Evolutionary conservation across 2,329 filamentous ascomycete species (phyloP), one percentile per base, ranked within the genome.

Genomic region (Gnomoniopsis sp.): DNA sequence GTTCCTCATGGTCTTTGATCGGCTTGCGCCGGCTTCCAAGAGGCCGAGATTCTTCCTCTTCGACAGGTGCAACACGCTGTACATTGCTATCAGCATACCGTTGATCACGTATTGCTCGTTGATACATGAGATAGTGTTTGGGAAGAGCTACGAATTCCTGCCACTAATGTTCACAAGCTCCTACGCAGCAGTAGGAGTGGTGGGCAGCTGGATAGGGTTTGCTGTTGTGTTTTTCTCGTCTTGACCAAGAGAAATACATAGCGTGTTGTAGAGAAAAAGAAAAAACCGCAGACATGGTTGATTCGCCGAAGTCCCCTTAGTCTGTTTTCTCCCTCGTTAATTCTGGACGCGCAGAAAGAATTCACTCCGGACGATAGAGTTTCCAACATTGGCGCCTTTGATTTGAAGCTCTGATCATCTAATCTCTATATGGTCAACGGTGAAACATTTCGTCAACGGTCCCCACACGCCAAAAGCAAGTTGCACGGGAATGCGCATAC

Each of bases 141-240:
- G 92, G 0, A 83, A 86, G 68, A 84, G 79, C 63, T 91, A 90
- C 67, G 91, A 97, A 74, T 99, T 98, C 72, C 75, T 99, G 56
- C 95, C 95, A 26, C 77, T 98, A 66, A 98, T 99, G 93, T 95
- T 98, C 70, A 97, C 88, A 65, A 98, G 93, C 77, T 89, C 90
- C 14, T 99, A 98, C 73, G 91, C 89, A 36, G 95, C 95, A 4
- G 79, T 98, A 59, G 95, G 95, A n/a, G 93, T 98, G 0, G 86
- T 97, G 19, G 92, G 91, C 3, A 98, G 95, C 75, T 98, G 93
- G 93, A 68, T 97, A 44, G 93, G 95, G 11, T 97, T 96, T 71
- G 85, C 93, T 77, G 90, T 96, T 34, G 92, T 98, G 53, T 98
- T 93, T 75, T 93, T 97, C 68, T 79, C 81, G 7, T 81, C 80